Evolutionary conservation across 805 yeast species (phyloP), one percentile per base, ranked within the genome.

Genomic region (Candida sanyiensis): DNA sequence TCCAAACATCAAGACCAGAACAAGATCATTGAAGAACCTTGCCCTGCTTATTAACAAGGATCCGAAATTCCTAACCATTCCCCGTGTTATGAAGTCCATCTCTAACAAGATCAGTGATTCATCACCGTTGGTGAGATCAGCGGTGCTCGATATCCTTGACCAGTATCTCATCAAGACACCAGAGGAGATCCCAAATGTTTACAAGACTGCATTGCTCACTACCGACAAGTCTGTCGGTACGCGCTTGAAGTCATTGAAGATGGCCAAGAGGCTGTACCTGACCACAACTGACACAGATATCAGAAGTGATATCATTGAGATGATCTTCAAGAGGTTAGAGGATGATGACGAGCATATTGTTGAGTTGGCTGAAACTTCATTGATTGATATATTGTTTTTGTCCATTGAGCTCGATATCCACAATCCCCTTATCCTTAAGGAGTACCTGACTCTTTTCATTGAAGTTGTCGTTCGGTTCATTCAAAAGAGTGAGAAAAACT

Each of bases 91-190:
- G 46, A 59, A 59, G 2, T 67, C 83, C 0, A 63, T 87, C 3
- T 62, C 75, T 1, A 62, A 57, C 8, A 62, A 77, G 33, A 59
- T 87, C 27, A 58, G 53, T 5, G 90, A 83, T 44, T 52, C 70
- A 0, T 83, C 87, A 3, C 77, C 94, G 0, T 70, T 80, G 28
- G 90, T 86, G 0, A 69, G 87, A 42, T 88, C 82, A 49, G 85
- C 94, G 0, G 80, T 80, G 3, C 61, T 87, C 21, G 93, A 84
- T 30, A 64, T 87, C 28, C 58, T 87, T 19, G 69, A 70, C 9
- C 67, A 64, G 37, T 74, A 70, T 39, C 52, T 79, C 28, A 50
- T 60, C 3, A 48, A 63, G 2, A 66, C 66, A 35, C 73, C 76
- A 0, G 68, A 64, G 3, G 53, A 70, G 22, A 63, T 73, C 16